These are phyloP conservation scores for Cystofilobasidium capitatum DNA, from an alignment of 768 basidiomycete species.

Conservation along the genomic window DNA sequence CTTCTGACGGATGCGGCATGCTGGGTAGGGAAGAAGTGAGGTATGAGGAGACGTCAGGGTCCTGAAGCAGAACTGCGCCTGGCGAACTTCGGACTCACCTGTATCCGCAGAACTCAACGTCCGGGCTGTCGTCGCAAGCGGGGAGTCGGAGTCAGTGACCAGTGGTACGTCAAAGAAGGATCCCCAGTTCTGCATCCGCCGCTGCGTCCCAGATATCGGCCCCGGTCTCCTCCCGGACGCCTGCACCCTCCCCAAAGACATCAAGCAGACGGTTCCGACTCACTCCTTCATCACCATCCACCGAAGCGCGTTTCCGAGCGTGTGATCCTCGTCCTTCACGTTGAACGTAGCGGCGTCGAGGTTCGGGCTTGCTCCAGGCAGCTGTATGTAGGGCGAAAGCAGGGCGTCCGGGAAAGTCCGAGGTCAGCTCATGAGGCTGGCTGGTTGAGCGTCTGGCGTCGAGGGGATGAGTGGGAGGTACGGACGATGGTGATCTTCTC, in stretches of 20 bases:
- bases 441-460: no score
- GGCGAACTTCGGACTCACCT: conserved; percentile 55
- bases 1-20: conserved; percentile 92
- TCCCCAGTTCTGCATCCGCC: no score
- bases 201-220: no score
- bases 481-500: conserved; percentile 22
- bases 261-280: conserved; percentile 33
- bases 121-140: conserved; percentile 52
- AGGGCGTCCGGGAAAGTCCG: background rate
- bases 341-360: conserved; percentile 84
- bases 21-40: conserved; percentile 39
- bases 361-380: conserved; percentile 71
- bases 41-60: background rate
- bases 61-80: no score
- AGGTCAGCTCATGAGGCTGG: no score
- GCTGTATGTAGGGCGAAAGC: conserved; percentile 44
- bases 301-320: conserved; percentile 82
- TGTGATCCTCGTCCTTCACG: conserved; percentile 88
- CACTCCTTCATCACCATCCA: conserved; percentile 99
- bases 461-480: background rate
- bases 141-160: background rate
- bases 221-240: no score
- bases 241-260: no score
- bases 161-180: background rate
- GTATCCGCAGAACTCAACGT: conserved; percentile 97